Percentiles rank a stretch among this genome's conserved stretches.
Conservation (phyloP, 352 stramenopile genomes). For the Globisporangium lucens region DNA sequence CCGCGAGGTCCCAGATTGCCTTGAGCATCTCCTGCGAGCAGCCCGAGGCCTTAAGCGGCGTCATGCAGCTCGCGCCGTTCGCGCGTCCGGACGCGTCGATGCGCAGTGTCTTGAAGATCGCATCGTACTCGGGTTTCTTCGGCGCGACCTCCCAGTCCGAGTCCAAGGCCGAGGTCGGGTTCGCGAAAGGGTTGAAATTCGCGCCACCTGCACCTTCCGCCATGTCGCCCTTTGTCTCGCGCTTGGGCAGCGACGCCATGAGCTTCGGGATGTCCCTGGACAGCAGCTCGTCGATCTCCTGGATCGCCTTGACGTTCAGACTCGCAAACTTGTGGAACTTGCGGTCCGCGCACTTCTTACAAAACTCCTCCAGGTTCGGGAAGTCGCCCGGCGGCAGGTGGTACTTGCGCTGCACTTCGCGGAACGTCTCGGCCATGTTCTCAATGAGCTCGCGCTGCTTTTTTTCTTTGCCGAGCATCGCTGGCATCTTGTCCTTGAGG, state of each 20-base stretch:
- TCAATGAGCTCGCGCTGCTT: constrained; percentile 95
- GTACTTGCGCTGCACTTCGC: constrained; percentile 97
- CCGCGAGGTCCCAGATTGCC: constrained; percentile 88
- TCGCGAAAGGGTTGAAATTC: constrained; percentile 34
- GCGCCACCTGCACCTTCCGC: constrained; percentile 11
- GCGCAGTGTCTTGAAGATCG: constrained; percentile 73
- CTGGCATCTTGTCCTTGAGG: constrained; percentile 95
- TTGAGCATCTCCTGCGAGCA: constrained; percentile 74
- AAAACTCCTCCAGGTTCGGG: constrained; percentile 90
- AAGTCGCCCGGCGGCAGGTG: constrained; percentile 95
- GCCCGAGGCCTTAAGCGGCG: constrained; percentile 60
- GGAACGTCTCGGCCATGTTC: constrained; percentile 95
- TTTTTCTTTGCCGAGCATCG: constrained; percentile 96
- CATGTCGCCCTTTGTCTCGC: constrained; percentile 18
- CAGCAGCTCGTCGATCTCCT: constrained; percentile 98
- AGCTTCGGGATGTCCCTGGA: constrained; percentile 95
- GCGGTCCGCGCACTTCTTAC: constrained; percentile 66
- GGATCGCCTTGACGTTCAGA: constrained; percentile 93
- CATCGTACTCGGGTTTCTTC: constrained; percentile 78
- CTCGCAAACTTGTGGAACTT: constrained; percentile 92
- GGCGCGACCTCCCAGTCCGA: constrained; percentile 66
- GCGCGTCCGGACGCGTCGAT: constrained; percentile 55
- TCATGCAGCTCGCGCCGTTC: constrained; percentile 71
- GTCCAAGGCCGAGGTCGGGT: constrained; percentile 7
- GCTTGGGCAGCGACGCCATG: constrained; percentile 74